phyloP scores from a whole-genome alignment of 2,329 filamentous ascomycete species.

The Ilyonectria sp. region DNA sequence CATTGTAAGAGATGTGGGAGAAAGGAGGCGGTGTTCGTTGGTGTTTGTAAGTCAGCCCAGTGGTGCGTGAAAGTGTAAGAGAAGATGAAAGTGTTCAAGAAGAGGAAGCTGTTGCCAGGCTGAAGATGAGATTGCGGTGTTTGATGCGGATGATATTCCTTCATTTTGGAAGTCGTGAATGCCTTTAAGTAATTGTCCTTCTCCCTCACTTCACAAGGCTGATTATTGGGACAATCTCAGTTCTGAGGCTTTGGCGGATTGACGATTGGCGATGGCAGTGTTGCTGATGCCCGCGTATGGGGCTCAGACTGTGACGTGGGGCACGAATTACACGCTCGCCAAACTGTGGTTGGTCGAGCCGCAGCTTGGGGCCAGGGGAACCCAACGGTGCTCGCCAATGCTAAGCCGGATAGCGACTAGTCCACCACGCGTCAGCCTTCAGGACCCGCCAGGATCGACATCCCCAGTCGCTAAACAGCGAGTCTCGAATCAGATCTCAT shows the following conservation, averaged over 20 bases:
- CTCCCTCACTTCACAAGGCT: constrained; percentile 22
- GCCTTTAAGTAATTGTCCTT: constrained; percentile 32
- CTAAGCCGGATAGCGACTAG: constrained; percentile 22
- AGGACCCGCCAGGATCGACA: constrained; percentile 7
- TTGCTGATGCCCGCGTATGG: background rate
- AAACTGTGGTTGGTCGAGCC: background rate
- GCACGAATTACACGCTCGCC: constrained; percentile 4
- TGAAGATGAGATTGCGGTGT: constrained; percentile 1
- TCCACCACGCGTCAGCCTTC: constrained; percentile 17
- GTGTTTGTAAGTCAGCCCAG: constrained; percentile 1
- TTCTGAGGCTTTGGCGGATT: background rate
- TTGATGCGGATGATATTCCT: constrained; percentile 11
- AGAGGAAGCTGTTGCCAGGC: background rate
- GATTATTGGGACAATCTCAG: background rate
- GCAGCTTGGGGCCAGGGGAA: background rate
- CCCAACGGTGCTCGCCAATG: constrained; percentile 30
- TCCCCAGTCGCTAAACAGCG: background rate
- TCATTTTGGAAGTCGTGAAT: background rate
- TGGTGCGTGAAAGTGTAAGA: background rate
- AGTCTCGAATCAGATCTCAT: constrained; percentile 10
- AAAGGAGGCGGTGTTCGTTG: background rate
- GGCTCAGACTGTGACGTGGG: constrained; percentile 1
- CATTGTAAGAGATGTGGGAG: constrained; percentile 35
- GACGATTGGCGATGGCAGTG: constrained; percentile 28
- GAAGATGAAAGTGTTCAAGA: background rate